Conservation (phyloP, 768 basidiomycete genomes). For the Mrakia frigida region DNA sequence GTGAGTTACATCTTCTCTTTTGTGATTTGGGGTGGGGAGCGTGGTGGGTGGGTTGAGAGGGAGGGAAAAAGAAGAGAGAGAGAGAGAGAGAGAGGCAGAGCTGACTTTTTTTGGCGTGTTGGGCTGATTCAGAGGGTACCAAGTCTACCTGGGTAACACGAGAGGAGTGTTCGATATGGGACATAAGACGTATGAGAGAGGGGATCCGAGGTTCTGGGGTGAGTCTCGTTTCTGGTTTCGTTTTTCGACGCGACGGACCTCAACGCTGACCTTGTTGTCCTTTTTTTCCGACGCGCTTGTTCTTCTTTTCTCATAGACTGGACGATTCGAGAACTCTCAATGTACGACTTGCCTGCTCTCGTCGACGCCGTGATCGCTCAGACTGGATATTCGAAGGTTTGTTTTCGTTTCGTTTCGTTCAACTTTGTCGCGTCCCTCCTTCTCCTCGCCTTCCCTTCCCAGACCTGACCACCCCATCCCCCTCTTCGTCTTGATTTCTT, state of each 20-base stretch:
- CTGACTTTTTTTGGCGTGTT: not conserved
- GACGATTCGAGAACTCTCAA: slow-evolving; percentile 52
- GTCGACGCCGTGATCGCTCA: slow-evolving; percentile 42
- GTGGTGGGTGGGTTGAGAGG: no score
- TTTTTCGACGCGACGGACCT: not conserved
- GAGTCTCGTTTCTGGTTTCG: slow-evolving; percentile 27
- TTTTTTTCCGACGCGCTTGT: not conserved
- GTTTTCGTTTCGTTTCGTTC: not conserved
- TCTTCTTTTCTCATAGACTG: slow-evolving; percentile 44
- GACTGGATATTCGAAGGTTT: slow-evolving; percentile 48
- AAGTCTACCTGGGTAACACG: slow-evolving; percentile 49
- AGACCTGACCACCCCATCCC: not conserved
- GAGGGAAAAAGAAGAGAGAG: slow-evolving; percentile 30
- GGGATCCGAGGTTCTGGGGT: slow-evolving; percentile 53
- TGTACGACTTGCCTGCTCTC: slow-evolving; percentile 52
- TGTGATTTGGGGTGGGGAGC: no score
- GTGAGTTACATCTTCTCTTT: slow-evolving; percentile 34
- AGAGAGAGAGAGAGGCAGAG: slow-evolving; percentile 12
- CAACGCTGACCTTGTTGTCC: not conserved
- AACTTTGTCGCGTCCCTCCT: no score
- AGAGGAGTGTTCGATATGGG: slow-evolving; percentile 53
- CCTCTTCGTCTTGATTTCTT: not conserved
- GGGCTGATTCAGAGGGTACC: slow-evolving; percentile 41
- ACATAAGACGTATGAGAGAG: slow-evolving; percentile 45
- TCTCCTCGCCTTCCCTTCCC: not conserved